Evolutionary conservation across 495 filamentous ascomycete genomes (phyloP).

Genomic region (Sordaria brevicollis): DNA sequence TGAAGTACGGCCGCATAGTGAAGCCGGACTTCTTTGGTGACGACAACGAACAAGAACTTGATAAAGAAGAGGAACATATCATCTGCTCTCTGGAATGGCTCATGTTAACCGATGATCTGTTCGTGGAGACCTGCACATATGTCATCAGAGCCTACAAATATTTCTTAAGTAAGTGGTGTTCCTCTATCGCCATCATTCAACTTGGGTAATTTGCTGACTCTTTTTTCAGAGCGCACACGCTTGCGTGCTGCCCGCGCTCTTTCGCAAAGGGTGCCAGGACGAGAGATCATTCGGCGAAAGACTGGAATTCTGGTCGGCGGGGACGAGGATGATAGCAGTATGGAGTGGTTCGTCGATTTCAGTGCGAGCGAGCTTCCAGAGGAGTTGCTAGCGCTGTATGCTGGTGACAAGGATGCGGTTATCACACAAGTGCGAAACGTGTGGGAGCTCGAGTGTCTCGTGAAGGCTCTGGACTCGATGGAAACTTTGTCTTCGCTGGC

Average conservation of each 20-base stretch:
- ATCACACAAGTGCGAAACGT: conserved; percentile 49
- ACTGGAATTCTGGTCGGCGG: conserved; percentile 13
- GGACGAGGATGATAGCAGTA: conserved; percentile 17
- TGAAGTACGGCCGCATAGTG: conserved; percentile 40
- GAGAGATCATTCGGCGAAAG: conserved; percentile 31
- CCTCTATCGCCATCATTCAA: neutral
- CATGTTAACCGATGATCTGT: conserved; percentile 57
- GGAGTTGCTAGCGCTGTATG: conserved; percentile 26
- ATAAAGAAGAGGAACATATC: conserved; percentile 53
- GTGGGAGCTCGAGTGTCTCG: conserved; percentile 62
- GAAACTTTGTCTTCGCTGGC: conserved; percentile 42
- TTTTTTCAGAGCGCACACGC: conserved; percentile 33
- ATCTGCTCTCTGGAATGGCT: conserved; percentile 83
- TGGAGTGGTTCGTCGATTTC: conserved; percentile 33
- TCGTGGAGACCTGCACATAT: conserved; percentile 56
- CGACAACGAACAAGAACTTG: conserved; percentile 35
- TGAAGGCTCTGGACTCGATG: conserved; percentile 54
- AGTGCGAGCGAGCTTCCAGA: conserved; percentile 19
- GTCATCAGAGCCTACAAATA: conserved; percentile 61
- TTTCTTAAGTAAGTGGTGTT: conserved; percentile 52
- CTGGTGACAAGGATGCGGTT: conserved; percentile 28
- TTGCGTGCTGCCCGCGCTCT: conserved; percentile 59
- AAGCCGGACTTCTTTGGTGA: conserved; percentile 58
- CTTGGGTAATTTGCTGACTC: conserved; percentile 17
- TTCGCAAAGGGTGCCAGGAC: conserved; percentile 35